A percentile compares a stretch with the other conserved stretches of the same genome.
phyloP scores from a whole-genome alignment of 495 filamentous ascomycete species.

The Neurospora sp. region DNA sequence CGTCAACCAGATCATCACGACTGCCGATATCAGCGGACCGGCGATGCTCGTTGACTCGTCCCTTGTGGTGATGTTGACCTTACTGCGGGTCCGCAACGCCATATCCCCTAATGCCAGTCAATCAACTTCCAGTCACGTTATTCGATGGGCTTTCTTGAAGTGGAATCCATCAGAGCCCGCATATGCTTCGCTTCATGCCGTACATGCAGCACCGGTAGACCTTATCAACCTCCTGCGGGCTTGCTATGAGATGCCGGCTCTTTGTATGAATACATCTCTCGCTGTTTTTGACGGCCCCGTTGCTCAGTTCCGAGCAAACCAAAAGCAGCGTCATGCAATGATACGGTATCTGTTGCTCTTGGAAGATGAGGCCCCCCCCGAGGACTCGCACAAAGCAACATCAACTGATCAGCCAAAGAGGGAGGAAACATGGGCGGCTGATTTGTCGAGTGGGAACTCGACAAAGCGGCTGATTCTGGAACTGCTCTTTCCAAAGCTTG shows the following conservation, averaged over 20 bases:
- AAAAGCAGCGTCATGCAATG: constrained; percentile 12
- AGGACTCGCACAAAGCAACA: not conserved
- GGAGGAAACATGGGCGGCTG: constrained; percentile 11
- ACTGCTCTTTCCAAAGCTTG: constrained; percentile 36
- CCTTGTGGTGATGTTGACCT: constrained; percentile 58
- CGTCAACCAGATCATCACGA: constrained; percentile 57
- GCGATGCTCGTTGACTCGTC: constrained; percentile 69
- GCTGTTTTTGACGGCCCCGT: constrained; percentile 31
- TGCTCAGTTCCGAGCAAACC: constrained; percentile 22
- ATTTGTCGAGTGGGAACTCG: constrained; percentile 30
- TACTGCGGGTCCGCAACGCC: constrained; percentile 48
- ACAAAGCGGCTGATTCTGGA: constrained; percentile 40
- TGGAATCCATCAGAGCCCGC: constrained; percentile 52
- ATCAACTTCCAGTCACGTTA: constrained; percentile 55
- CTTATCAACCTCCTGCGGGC: constrained; percentile 35
- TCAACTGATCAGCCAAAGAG: not conserved
- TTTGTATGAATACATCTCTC: constrained; percentile 15
- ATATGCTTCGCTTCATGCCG: constrained; percentile 31
- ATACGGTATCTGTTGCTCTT: constrained; percentile 35
- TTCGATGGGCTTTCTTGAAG: constrained; percentile 68
- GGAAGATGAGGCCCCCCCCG: constrained; percentile 9
- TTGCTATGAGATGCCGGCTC: constrained; percentile 27
- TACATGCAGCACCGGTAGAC: constrained; percentile 32
- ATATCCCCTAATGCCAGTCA: constrained; percentile 56
- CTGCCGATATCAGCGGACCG: constrained; percentile 73